phyloP scores from a whole-genome alignment of 164 flowering plant species.

The grape (Vitis vinifera) region ASM3070453v1 NC_081812.1:22736001-22736500 shows the following conservation, averaged over 20 bases:
- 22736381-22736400: conserved; percentile 7
- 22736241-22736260: conserved; percentile 21
- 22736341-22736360: conserved; percentile 1
- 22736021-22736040: no score
- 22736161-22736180: no score
- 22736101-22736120: no score
- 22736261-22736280: conserved; percentile 22
- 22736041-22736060: no score
- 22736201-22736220: not conserved
- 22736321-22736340: conserved; percentile 3
- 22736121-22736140: no score
- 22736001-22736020: no score
- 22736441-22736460: not conserved
- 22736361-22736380: conserved; percentile 13
- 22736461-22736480: conserved; percentile 2
- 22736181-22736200: no score
- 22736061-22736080: no score
- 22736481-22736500: conserved; percentile 9
- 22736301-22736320: conserved; percentile 28
- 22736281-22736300: conserved; percentile 16
- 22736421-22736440: not conserved
- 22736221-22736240: conserved; percentile 20
- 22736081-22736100: no score
- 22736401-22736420: conserved; percentile 8
- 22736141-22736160: no score